A percentile compares a stretch with the other conserved stretches of the same genome.
Conservation (phyloP, 257 asterid genomes). For the Phtheirospermum japonicum region DNA sequence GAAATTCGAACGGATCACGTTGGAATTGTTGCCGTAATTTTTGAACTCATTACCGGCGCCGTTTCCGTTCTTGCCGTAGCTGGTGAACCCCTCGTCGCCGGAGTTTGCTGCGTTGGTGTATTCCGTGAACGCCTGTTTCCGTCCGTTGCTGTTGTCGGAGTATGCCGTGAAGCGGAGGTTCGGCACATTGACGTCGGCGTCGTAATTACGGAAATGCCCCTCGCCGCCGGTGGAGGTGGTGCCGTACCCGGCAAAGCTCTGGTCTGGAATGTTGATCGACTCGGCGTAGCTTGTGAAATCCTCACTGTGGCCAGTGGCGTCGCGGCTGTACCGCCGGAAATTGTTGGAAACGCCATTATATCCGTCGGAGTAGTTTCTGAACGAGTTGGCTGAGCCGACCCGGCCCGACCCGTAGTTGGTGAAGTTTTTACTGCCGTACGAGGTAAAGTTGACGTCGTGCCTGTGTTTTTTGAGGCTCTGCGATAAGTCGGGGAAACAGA, state of each 20-base stretch:
- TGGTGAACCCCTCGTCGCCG: constrained; percentile 51
- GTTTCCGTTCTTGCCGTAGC: constrained; percentile 65
- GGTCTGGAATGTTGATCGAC: constrained; percentile 35
- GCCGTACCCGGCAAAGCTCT: constrained; percentile 59
- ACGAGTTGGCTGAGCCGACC: constrained; percentile 48
- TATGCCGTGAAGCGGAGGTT: constrained; percentile 53
- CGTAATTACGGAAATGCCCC: constrained; percentile 45
- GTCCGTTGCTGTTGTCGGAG: constrained; percentile 46
- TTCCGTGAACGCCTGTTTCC: constrained; percentile 37
- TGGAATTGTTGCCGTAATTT: constrained; percentile 45
- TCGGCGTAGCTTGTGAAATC: constrained; percentile 45
- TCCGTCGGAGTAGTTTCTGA: constrained; percentile 49
- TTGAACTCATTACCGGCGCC: constrained; percentile 49
- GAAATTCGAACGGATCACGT: constrained; percentile 55
- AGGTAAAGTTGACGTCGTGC: constrained; percentile 40
- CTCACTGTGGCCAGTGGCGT: constrained; percentile 47
- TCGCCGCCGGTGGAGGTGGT: constrained; percentile 51
- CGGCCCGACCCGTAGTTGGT: constrained; percentile 53
- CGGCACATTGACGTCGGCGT: constrained; percentile 35
- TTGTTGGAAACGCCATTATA: constrained; percentile 33
- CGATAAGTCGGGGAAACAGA: constrained; percentile 49
- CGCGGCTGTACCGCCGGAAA: constrained; percentile 69
- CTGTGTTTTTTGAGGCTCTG: constrained; percentile 41
- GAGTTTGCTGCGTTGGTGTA: constrained; percentile 44
- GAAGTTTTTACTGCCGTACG: constrained; percentile 42